Percentiles rank a stretch among this genome's conserved stretches.
Conservation (phyloP, 2,329 filamentous ascomycete genomes). For the Aspergillus texensis region DNA sequence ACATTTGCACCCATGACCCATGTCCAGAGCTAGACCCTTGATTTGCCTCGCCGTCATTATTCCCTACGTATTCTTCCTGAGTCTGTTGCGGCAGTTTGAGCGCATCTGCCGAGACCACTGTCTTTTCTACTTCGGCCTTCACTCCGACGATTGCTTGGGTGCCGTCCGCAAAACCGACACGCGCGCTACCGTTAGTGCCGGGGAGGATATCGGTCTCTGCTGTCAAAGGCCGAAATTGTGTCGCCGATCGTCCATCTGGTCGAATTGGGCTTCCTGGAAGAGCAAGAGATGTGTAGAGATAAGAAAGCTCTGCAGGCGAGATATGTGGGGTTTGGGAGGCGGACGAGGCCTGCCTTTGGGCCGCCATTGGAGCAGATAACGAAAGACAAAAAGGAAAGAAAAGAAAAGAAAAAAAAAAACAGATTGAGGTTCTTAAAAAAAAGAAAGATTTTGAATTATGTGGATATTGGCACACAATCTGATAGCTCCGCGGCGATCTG, state of each 20-base stretch:
- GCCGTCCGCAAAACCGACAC: constrained; percentile 92
- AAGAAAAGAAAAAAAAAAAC: background rate
- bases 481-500: background rate
- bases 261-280: constrained; percentile 76
- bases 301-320: constrained; percentile 94
- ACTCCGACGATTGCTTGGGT: constrained; percentile 95
- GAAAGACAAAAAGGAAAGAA: background rate
- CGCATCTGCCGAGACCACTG: constrained; percentile 44
- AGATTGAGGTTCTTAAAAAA: constrained; percentile 4
- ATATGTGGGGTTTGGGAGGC: constrained; percentile 62
- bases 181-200: constrained; percentile 85
- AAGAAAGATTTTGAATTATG: background rate
- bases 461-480: background rate
- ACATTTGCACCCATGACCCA: constrained; percentile 83
- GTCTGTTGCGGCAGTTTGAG: constrained; percentile 41
- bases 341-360: constrained; percentile 60
- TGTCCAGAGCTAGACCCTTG: constrained; percentile 39
- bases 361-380: constrained; percentile 56
- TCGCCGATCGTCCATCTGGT: constrained; percentile 78
- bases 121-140: constrained; percentile 90
- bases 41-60: constrained; percentile 30
- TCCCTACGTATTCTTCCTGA: constrained; percentile 25
- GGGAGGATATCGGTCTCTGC: constrained; percentile 91
- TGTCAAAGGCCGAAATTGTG: constrained; percentile 85
- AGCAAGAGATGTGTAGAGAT: constrained; percentile 84